Base-by-base conservation (phyloP, 208 protist genomes). In the Crithidia sp. region DNA sequence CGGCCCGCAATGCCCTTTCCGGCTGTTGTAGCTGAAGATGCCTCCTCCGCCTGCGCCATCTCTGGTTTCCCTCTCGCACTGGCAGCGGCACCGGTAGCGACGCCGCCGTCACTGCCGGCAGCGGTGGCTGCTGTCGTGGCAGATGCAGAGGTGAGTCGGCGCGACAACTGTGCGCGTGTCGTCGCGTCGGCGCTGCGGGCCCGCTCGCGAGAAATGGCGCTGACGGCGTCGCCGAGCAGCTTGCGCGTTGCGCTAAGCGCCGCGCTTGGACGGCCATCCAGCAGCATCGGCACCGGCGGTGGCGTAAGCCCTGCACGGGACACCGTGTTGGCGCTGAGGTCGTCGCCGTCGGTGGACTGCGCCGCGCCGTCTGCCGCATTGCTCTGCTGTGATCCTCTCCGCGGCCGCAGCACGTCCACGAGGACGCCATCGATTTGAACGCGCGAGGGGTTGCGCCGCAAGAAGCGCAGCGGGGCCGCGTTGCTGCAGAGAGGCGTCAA, bases 131-230 rank as follows among this genome's bases (percentile, higher is more conserved):
- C 39, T 6, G 36, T 19, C 50, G 43, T 62, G 36, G 53, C 19
- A 8, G 53, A 45, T 2, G 39, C 5, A 10, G 64, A 60, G 53
- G 53, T 60, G 64, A 76, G 17, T 28, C 57, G 64, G 47, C 9
- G 28, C 0, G 67, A 49, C 7, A 61, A 50, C 49, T 71, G 72
- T 49, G 47, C 13, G 6, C 40, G 39, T 3, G 39, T 54, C 28
- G 72, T 7, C 5, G 53, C 58, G 28, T 50, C 65, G 3, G 65
- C 58, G 28, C 56, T 71, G 47, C 65, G 72, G 40, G 57, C 55
- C 39, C 65, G 60, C 56, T 71, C 72, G 28, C 64, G 49, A 16
- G 64, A 77, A 28, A 77, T 77, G 40, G 72, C 58, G 67, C 72
- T 59, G 39, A 77, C 65, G 39, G 65, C 72, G 45, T 71, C 65